These are phyloP conservation scores for Penicillium verrucosum DNA, from an alignment of 2,329 filamentous ascomycete species.

Conservation along the genomic window DNA sequence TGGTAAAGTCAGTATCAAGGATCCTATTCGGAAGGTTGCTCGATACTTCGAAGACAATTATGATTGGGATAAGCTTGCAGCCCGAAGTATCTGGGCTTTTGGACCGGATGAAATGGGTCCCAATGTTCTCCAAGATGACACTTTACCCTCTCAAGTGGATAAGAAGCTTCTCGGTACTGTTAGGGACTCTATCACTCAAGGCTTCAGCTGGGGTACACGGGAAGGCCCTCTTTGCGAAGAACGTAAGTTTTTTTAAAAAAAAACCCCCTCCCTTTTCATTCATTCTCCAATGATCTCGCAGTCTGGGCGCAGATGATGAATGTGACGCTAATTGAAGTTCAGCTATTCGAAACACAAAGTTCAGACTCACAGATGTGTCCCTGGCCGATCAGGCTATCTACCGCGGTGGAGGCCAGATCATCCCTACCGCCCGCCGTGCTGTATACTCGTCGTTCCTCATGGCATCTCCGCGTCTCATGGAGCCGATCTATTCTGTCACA, in stretches of 20 bases:
- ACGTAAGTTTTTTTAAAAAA: conserved; percentile 57
- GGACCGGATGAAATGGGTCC: conserved; percentile 91
- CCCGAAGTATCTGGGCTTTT: conserved; percentile 96
- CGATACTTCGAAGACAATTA: conserved; percentile 98
- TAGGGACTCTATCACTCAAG: conserved; percentile 88
- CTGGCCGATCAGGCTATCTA: conserved; percentile 89
- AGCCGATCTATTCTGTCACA: conserved; percentile 87
- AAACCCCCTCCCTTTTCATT: conserved; percentile 15
- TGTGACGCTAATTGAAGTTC: conserved; percentile 25
- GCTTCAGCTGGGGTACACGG: conserved; percentile 92
- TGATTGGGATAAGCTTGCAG: conserved; percentile 92
- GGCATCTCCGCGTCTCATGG: conserved; percentile 94
- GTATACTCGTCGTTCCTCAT: conserved; percentile 97
- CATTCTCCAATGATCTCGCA: background rate
- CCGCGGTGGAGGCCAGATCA: conserved; percentile 93
- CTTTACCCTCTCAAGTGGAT: conserved; percentile 88
- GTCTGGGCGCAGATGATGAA: background rate
- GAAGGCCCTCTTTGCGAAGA: conserved; percentile 98
- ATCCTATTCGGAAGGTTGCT: conserved; percentile 87
- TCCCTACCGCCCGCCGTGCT: conserved; percentile 86
- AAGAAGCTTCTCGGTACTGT: conserved; percentile 84
- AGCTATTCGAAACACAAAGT: conserved; percentile 97
- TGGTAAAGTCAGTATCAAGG: conserved; percentile 84
- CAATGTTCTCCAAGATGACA: conserved; percentile 96
- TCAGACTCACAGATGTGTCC: conserved; percentile 87